phyloP scores from a whole-genome alignment of 148 eudicot genomes.

The Talinum fruticosum region DNA sequence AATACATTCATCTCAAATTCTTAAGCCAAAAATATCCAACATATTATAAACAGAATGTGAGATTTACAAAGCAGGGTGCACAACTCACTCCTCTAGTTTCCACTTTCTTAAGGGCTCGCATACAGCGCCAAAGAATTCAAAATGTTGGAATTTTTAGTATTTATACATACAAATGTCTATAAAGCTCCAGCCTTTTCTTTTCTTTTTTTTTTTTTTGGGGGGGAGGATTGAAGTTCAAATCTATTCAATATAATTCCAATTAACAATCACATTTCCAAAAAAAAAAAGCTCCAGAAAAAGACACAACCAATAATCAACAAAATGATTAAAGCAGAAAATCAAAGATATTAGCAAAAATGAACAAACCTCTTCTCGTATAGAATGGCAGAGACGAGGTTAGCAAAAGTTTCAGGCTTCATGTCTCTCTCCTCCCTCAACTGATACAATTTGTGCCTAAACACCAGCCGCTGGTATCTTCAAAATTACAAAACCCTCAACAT shows the following conservation, averaged over 20 bases:
- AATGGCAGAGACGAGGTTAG: constrained; percentile 91
- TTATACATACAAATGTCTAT: not conserved
- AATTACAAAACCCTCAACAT: constrained; percentile 10
- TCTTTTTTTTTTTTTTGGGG: not conserved
- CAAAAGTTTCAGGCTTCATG: constrained; percentile 98
- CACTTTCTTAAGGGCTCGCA: not conserved
- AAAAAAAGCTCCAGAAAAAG: too few relatives aligned
- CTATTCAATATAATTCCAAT: not conserved
- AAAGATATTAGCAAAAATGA: not conserved
- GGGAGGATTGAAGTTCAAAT: not conserved
- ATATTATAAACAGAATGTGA: too few relatives aligned
- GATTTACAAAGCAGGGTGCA: not conserved
- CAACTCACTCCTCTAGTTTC: not conserved
- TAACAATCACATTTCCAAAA: not conserved
- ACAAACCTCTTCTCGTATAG: constrained; percentile 93
- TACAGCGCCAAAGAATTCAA: not conserved
- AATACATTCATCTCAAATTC: not conserved
- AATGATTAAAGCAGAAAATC: not conserved
- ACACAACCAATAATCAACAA: not conserved
- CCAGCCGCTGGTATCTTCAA: constrained; percentile 75
- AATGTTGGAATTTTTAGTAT: not conserved
- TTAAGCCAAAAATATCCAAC: not conserved
- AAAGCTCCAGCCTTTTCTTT: not conserved
- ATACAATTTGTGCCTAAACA: constrained; percentile 83
- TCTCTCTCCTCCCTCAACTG: constrained; percentile 93